These are phyloP conservation scores for Metschnikowia drakensbergensis DNA, from an alignment of 805 yeast genomes.

Conservation along the genomic window DNA sequence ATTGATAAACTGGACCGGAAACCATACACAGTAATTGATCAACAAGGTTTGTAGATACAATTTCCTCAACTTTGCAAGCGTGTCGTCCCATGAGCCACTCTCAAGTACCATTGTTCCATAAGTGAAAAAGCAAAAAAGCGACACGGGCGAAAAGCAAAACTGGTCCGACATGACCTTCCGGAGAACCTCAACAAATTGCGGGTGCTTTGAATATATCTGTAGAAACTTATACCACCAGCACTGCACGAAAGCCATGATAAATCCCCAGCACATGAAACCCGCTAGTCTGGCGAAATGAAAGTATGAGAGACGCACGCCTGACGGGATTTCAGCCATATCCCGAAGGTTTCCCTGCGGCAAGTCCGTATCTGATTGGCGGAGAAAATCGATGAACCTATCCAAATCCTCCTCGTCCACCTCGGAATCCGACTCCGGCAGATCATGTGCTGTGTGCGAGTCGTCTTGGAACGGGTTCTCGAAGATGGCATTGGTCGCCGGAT, in stretches of 20 bases:
- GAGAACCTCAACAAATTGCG: conserved; percentile 77
- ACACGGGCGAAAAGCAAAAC: conserved; percentile 81
- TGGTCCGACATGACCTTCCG: conserved; percentile 90
- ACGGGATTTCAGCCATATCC: neutral
- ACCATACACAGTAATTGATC: conserved; percentile 75
- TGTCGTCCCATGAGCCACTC: conserved; percentile 60
- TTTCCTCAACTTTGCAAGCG: conserved; percentile 58
- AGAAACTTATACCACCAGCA: conserved; percentile 85
- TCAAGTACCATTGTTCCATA: conserved; percentile 83
- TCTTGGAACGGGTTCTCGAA: neutral
- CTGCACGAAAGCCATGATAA: conserved; percentile 75
- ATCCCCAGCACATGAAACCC: conserved; percentile 87
- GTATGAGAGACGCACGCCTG: conserved; percentile 22
- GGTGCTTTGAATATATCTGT: conserved; percentile 77
- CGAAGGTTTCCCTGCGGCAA: conserved; percentile 5
- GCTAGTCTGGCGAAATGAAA: conserved; percentile 69
- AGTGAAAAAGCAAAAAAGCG: conserved; percentile 73
- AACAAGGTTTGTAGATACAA: conserved; percentile 66
- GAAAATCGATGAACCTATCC: conserved; percentile 33
- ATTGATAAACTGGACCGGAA: conserved; percentile 73
- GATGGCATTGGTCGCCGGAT: neutral
- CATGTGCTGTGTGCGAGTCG: neutral
- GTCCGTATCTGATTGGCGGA: conserved; percentile 25
- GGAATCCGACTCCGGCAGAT: conserved; percentile 10
- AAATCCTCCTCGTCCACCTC: conserved; percentile 27